Base-by-base conservation (phyloP, 1,139 yeast genomes). In the Suhomyces bolitotheri region DNA sequence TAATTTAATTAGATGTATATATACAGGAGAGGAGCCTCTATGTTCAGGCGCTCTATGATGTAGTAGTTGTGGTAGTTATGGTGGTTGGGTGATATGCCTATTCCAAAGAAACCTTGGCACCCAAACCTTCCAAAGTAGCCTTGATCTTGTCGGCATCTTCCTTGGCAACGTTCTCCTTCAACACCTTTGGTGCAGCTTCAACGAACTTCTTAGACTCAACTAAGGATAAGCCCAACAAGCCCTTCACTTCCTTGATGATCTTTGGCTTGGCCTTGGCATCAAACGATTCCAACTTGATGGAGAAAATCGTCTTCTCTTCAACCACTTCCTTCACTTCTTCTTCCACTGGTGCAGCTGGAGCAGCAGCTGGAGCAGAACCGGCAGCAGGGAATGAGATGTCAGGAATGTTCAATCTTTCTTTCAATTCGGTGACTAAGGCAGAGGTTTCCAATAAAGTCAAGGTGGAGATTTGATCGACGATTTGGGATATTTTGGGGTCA, bases 131-230 rank as follows among this genome's bases (percentile, higher is more conserved):
- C 60, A 94, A 76, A 44, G 96, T 81, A 47, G 86, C 76, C 76
- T 92, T 92, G 62, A 92, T 86, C 77, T 86, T 85, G 54, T 86
- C 95, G 45, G 94, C 94, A 55, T 85, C 95, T 60, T 85, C 95
- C 73, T 86, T 85, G 43, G 89, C 80, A 40, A 85, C 87, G 50
- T 83, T 83, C 54, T 85, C 95, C 69, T 86, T 86, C 64, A 85
- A 76, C 31, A 86, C 74, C 76, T 92, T 92, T 53, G 99, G 99
- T 44, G 98, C 97, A 55, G 90, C 71, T 71, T 92, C 99, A 41
- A 94, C 99, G 51, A 92, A 87, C 72, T 92, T 92, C 80, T 92
- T 94, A 44, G 97, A 87, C 61, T 92, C 98, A 43, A 92, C 98
- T 51, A 92, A 76, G 12, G 96, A 88, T 57, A 92, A 76, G 7